phyloP scores from a whole-genome alignment of 352 stramenopile genomes.

The Globisporangium heterothallicum region DNA sequence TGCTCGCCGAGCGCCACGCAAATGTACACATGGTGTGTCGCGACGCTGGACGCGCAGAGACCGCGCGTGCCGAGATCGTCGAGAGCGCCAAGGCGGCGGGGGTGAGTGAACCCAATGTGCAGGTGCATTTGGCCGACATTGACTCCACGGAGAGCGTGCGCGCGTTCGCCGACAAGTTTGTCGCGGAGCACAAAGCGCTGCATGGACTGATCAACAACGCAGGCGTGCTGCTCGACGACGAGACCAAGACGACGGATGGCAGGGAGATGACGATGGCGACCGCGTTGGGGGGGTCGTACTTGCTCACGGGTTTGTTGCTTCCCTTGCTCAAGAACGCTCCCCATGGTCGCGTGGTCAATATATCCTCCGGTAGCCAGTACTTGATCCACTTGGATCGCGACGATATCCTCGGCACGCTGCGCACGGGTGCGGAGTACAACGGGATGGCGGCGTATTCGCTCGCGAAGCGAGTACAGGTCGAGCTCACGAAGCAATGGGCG shows the following conservation, averaged over 20 bases:
- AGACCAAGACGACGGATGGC: conserved; percentile 22
- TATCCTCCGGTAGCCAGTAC: conserved; percentile 45
- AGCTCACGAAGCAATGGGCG: conserved; percentile 41
- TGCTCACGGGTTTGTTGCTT: conserved; percentile 41
- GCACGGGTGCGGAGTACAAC: conserved; percentile 21
- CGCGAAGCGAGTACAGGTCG: conserved; percentile 45
- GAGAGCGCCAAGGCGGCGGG: conserved; percentile 21
- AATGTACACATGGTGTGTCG: conserved; percentile 50
- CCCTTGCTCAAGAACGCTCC: conserved; percentile 34
- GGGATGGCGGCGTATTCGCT: conserved; percentile 33
- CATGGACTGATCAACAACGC: conserved; percentile 52
- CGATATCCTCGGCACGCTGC: conserved; percentile 22
- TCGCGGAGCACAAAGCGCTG: conserved; percentile 16
- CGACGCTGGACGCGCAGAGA: conserved; percentile 25
- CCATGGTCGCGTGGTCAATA: conserved; percentile 41
- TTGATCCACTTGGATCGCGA: conserved; percentile 27
- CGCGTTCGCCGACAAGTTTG: conserved; percentile 25
- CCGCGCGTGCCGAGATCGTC: conserved; percentile 34
- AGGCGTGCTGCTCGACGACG: conserved; percentile 33
- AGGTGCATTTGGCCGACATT: conserved; percentile 42
- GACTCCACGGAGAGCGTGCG: conserved; percentile 38
- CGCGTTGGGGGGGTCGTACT: conserved; percentile 33
- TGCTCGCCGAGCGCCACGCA: conserved; percentile 29
- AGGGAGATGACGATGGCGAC: conserved; percentile 40
- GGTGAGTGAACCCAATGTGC: conserved; percentile 22